A percentile compares a stretch with the other conserved stretches of the same genome.
Evolutionary conservation across 2,329 filamentous ascomycete species (phyloP).

Genomic region (Coniosporium tulheliwenetii): DNA sequence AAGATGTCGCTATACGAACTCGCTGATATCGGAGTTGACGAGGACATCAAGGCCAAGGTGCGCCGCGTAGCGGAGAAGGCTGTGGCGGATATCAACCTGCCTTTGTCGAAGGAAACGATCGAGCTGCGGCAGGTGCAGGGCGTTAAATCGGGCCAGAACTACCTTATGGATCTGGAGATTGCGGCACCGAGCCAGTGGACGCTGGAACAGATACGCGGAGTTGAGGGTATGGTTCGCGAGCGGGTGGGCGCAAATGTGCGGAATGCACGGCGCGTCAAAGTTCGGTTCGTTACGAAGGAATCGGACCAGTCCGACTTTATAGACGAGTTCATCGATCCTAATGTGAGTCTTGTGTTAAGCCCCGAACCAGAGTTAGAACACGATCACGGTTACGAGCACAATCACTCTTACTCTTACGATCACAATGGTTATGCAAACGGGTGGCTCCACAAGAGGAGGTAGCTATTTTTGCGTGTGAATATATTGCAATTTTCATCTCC

Average conservation of each 20-base stretch:
- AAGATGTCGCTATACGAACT: slow-evolving; percentile 69
- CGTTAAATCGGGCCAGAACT: slow-evolving; percentile 93
- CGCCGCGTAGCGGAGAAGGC: slow-evolving; percentile 47
- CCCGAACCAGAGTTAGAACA: too few relatives aligned
- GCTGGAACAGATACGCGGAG: slow-evolving; percentile 48
- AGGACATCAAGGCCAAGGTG: slow-evolving; percentile 62
- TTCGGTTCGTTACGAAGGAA: too few relatives aligned
- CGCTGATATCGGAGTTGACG: slow-evolving; percentile 78
- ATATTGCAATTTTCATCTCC: too few relatives aligned
- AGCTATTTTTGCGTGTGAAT: too few relatives aligned
- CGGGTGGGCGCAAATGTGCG: slow-evolving; percentile 56
- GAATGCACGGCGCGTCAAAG: neutral
- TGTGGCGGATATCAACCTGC: slow-evolving; percentile 26
- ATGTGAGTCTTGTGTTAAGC: too few relatives aligned
- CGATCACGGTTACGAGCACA: too few relatives aligned
- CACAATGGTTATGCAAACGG: too few relatives aligned
- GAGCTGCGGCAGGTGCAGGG: slow-evolving; percentile 69
- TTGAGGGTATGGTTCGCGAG: slow-evolving; percentile 62
- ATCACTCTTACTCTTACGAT: too few relatives aligned
- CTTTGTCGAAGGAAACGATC: slow-evolving; percentile 41
- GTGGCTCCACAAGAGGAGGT: too few relatives aligned
- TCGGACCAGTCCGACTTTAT: too few relatives aligned
- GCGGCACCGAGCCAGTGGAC: slow-evolving; percentile 65
- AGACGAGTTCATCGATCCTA: too few relatives aligned
- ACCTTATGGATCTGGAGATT: slow-evolving; percentile 78